Evolutionary conservation across 176 grass and related monocot species (phyloP).

Genomic region (Hsuehochloa calcarea): DNA sequence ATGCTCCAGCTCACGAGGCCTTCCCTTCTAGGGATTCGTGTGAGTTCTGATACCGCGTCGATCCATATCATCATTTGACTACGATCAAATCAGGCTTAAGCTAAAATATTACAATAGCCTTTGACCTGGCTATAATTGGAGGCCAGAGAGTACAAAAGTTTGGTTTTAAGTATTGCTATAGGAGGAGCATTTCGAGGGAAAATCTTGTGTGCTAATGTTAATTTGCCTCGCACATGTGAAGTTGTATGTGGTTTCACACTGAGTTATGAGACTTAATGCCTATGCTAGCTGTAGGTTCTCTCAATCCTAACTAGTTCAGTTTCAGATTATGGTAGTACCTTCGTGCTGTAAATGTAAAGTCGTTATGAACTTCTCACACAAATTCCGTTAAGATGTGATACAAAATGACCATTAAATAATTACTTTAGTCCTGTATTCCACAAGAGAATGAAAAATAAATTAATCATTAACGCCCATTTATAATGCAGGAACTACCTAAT

Average conservation of each 20-base stretch:
- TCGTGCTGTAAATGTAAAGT: not conserved
- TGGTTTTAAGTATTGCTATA: conserved; percentile 10
- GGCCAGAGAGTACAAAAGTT: not conserved
- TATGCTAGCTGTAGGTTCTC: not conserved
- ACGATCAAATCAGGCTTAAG: conserved; percentile 16
- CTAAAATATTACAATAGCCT: conserved; percentile 27
- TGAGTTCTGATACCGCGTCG: conserved; percentile 32
- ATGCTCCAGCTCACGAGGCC: conserved; percentile 13
- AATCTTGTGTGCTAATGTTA: not conserved
- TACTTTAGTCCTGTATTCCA: not conserved
- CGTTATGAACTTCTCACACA: not conserved
- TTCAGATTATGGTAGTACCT: not conserved
- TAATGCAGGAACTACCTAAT: not conserved
- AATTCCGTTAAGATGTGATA: not conserved
- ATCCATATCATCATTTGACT: conserved; percentile 27
- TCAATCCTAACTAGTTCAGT: not conserved
- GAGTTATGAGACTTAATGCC: not conserved
- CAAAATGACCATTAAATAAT: not conserved
- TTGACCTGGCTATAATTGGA: conserved; percentile 29
- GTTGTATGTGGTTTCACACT: not conserved
- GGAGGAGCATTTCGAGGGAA: conserved; percentile 20
- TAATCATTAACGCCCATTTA: not conserved
- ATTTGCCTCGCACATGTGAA: not conserved
- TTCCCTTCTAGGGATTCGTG: conserved; percentile 1
- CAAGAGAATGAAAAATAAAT: not conserved